Evolutionary conservation across 129 eudicot genomes (phyloP), one percentile per base, ranked within the genome.

Genomic region (Chrysanthemum lavandulifolium): DNA sequence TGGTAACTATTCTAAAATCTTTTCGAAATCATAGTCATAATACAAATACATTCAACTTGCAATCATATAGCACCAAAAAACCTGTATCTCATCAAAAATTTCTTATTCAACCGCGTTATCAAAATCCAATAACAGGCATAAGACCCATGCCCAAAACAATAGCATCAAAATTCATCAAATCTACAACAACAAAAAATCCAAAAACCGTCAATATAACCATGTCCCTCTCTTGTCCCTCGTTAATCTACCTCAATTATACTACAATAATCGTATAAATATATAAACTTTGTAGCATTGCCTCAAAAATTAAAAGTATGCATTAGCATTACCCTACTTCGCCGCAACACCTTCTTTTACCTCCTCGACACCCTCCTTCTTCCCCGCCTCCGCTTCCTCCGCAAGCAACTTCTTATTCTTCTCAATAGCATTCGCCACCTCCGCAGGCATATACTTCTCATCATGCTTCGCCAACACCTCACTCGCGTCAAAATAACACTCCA

Each of bases 371-470:
- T 70, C 84, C 49, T 27, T 65, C 68, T 58, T 79, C 65, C 14
- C 58, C 9, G 5, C 33, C 29, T 55, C 55, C 1, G 10, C 54
- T 27, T 77, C 88, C 14, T 74, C 87, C 25, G 73, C 82, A 10
- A 73, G 77, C 59, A 78, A 50, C 89, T 91, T 90, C 85, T 88
- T 90, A 49, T 94, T 94, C 87, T 86, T 88, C 87, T 88, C 99
- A 14, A 94, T 78, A 0, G 97, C 97, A 40, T 73, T 74, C 4
- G 97, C 97, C 6, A 94, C 96, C 73, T 94, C 97, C 7, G 81
- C 75, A 13, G 99, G 99, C 99, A 94, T 94, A 83, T 90, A 94
- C 89, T 94, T 94, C 89, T 94, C 99, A 70, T 94, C 97, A 47
- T 94, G 99, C 86, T 94, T 94, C 0, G 97, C 99, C 89, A 94